Evolutionary conservation across 164 flowering plant species (phyloP).

Genomic region (Vitis vinifera): DNA sequence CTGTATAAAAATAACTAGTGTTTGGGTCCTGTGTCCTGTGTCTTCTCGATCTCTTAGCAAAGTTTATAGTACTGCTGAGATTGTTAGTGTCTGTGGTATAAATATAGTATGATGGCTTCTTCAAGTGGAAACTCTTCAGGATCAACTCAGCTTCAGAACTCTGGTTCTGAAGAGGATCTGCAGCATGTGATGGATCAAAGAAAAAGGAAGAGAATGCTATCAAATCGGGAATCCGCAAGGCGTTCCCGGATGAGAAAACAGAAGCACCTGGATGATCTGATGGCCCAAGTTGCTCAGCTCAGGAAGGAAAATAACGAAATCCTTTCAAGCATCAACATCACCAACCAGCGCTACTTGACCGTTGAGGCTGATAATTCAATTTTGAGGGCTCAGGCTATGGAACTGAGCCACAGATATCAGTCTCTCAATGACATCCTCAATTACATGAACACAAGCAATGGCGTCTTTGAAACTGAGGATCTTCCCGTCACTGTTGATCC

Average conservation of each 20-base stretch:
- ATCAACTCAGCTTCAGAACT: constrained; percentile 34
- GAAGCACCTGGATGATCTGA: constrained; percentile 78
- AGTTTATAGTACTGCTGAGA: not conserved
- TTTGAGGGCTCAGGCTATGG: constrained; percentile 64
- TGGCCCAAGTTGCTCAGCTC: constrained; percentile 49
- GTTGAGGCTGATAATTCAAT: constrained; percentile 70
- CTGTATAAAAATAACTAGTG: constrained; percentile 4
- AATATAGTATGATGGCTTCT: constrained; percentile 42
- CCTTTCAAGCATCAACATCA: constrained; percentile 40
- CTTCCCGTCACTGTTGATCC: constrained; percentile 8
- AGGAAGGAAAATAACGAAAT: constrained; percentile 58
- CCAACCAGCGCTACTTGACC: constrained; percentile 46
- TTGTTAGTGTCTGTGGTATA: constrained; percentile 5
- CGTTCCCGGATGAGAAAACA: constrained; percentile 83
- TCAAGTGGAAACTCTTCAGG: constrained; percentile 62
- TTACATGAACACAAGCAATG: constrained; percentile 33
- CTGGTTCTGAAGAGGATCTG: constrained; percentile 58
- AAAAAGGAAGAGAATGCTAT: constrained; percentile 74
- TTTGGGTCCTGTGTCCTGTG: constrained; percentile 29
- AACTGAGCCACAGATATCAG: constrained; percentile 58
- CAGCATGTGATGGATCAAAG: constrained; percentile 56
- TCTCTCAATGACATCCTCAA: constrained; percentile 65
- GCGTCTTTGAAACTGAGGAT: constrained; percentile 14
- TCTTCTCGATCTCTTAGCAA: not conserved
- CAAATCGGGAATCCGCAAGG: constrained; percentile 93